phyloP scores from a whole-genome alignment of 352 stramenopile genomes.

The Phytophthora aleatoria region DNA sequence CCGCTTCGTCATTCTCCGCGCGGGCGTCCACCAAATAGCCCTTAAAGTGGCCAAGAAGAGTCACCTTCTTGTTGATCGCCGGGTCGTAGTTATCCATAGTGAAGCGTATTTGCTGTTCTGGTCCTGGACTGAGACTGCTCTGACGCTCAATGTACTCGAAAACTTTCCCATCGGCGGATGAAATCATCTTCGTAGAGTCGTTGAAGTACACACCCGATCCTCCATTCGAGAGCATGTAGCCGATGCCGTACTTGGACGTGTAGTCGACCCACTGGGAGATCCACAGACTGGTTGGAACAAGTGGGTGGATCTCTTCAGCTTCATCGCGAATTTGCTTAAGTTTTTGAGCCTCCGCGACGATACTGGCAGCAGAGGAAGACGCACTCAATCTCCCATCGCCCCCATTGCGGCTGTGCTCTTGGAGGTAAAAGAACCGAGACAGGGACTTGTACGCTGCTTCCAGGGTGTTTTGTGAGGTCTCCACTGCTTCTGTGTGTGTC shows the following conservation, averaged over 20 bases:
- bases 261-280: constrained; percentile 98
- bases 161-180: constrained; percentile 78
- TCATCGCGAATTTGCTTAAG: constrained; percentile 68
- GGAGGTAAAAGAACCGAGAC: constrained; percentile 67
- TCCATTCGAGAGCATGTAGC: constrained; percentile 97
- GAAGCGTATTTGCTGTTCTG: constrained; percentile 47
- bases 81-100: constrained; percentile 78
- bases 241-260: constrained; percentile 99
- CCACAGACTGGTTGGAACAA: constrained; percentile 84
- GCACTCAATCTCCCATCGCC: constrained; percentile 53
- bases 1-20: constrained; percentile 54
- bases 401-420: constrained; percentile 45
- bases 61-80: constrained; percentile 97
- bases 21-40: constrained; percentile 94
- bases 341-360: constrained; percentile 66
- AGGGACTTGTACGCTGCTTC: constrained; percentile 64
- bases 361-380: constrained; percentile 59
- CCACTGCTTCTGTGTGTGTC: constrained; percentile 7
- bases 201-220: constrained; percentile 98
- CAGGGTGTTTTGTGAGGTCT: constrained; percentile 38
- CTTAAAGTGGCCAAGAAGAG: constrained; percentile 97
- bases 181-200: constrained; percentile 98
- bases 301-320: constrained; percentile 39
- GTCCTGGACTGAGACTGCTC: constrained; percentile 35
- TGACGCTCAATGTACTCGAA: constrained; percentile 97